Percentiles rank a stretch among this genome's conserved stretches.
Conservation (phyloP, 2,329 filamentous ascomycete species). For the Teratosphaeria pseudoeucalypti region DNA sequence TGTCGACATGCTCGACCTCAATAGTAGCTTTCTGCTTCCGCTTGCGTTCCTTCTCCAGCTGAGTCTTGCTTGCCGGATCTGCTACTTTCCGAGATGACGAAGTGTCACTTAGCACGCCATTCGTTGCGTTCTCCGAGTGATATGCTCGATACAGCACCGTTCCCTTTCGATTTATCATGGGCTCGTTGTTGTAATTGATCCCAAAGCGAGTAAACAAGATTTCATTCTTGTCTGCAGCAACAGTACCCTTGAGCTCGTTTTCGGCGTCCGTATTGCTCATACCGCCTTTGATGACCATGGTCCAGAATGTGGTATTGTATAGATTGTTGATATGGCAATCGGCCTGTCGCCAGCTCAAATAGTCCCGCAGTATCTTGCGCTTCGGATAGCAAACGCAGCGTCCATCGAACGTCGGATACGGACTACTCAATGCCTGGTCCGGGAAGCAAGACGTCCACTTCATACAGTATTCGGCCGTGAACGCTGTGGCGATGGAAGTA, state of each 20-base stretch:
- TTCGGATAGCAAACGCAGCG: constrained; percentile 83
- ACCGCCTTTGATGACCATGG: constrained; percentile 66
- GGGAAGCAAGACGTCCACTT: constrained; percentile 70
- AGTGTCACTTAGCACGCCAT: neutral
- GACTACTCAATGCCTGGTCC: constrained; percentile 56
- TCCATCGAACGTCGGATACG: constrained; percentile 85
- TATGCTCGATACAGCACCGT: constrained; percentile 65
- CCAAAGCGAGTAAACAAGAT: constrained; percentile 80
- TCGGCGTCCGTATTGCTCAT: constrained; percentile 72
- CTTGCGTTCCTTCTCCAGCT: constrained; percentile 74
- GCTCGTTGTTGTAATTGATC: constrained; percentile 97
- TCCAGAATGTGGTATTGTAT: constrained; percentile 96
- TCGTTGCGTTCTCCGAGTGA: constrained; percentile 22
- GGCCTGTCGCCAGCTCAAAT: constrained; percentile 93
- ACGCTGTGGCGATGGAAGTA: constrained; percentile 83
- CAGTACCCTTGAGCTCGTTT: constrained; percentile 66
- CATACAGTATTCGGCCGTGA: constrained; percentile 82
- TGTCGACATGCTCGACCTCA: constrained; percentile 75
- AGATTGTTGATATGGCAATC: constrained; percentile 99
- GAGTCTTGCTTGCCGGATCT: constrained; percentile 47
- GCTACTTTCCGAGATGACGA: constrained; percentile 2
- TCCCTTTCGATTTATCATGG: constrained; percentile 85
- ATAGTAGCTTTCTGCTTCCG: constrained; percentile 68
- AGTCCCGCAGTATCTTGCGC: constrained; percentile 74
- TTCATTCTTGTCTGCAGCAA: constrained; percentile 87